Conservation (phyloP, 2,329 filamentous ascomycete genomes). For the Neopestalotiopsis sp. region DNA sequence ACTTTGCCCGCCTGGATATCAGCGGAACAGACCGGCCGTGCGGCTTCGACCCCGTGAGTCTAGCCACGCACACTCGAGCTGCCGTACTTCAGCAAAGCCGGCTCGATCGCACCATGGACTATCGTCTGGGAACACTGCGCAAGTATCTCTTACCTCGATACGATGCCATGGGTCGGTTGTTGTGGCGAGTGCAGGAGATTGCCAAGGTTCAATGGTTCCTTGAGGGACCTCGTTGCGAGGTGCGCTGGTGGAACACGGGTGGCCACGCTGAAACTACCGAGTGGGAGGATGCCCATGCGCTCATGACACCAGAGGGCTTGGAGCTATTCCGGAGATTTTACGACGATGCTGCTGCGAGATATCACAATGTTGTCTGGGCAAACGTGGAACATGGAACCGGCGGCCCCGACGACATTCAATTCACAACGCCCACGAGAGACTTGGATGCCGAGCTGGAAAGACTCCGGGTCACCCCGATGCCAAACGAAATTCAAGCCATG, state of each 20-base stretch:
- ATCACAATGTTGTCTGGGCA: not conserved
- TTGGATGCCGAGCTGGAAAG: slow-evolving; percentile 4
- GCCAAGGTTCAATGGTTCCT: not conserved
- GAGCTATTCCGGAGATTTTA: slow-evolving; percentile 8
- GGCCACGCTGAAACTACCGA: not conserved
- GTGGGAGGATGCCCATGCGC: not conserved
- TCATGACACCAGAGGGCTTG: slow-evolving; percentile 9
- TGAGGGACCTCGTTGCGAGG: not conserved
- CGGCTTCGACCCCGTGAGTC: not conserved
- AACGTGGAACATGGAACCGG: not conserved
- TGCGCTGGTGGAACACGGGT: slow-evolving; percentile 6
- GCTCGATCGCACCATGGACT: slow-evolving; percentile 2
- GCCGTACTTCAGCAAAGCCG: not conserved
- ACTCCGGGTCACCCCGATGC: not conserved
- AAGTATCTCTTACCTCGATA: not conserved
- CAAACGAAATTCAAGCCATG: slow-evolving; percentile 7
- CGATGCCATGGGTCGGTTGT: not conserved
- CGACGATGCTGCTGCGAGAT: not conserved
- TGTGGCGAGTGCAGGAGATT: slow-evolving; percentile 12
- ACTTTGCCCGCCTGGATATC: slow-evolving; percentile 11
- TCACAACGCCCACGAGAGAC: not conserved
- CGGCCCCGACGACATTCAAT: not conserved
- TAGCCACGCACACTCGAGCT: not conserved
- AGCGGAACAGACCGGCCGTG: not conserved
- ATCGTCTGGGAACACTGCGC: not conserved